Percentiles rank a stretch among this genome's conserved stretches.
phyloP scores from a whole-genome alignment of 2,329 filamentous ascomycete species.

The Simplicillium aogashimaense region DNA sequence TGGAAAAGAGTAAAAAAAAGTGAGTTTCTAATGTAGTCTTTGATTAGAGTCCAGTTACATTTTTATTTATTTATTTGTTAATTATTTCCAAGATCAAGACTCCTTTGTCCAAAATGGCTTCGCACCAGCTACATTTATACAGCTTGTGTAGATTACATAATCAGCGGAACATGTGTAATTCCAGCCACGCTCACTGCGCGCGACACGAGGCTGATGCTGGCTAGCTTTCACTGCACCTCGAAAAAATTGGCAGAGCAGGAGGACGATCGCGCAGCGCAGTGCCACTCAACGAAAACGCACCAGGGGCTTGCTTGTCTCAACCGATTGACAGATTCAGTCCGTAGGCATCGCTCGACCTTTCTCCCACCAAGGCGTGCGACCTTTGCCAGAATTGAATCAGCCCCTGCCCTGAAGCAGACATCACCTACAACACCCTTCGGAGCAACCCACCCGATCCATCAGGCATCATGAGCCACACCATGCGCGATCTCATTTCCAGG shows the following conservation, averaged over 20 bases:
- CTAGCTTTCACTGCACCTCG: slow-evolving; percentile 1
- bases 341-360: neutral
- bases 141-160: slow-evolving; percentile 8
- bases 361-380: slow-evolving; percentile 1
- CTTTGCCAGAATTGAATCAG: neutral
- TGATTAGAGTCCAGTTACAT: neutral
- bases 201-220: slow-evolving; percentile 3
- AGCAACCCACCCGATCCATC: neutral
- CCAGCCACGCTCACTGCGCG: slow-evolving; percentile 4
- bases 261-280: slow-evolving; percentile 4
- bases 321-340: neutral
- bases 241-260: slow-evolving; percentile 3
- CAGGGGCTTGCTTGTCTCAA: neutral
- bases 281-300: slow-evolving; percentile 1
- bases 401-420: slow-evolving; percentile 1
- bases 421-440: slow-evolving; percentile 3
- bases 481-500: slow-evolving; percentile 72
- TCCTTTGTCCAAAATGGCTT: neutral
- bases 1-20: too few relatives aligned
- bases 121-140: too few relatives aligned
- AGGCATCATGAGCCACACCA: slow-evolving; percentile 48
- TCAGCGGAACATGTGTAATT: slow-evolving; percentile 8
- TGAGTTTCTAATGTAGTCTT: too few relatives aligned
- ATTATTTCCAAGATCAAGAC: neutral
- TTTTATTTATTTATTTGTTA: neutral